These are phyloP conservation scores for Chaetomiaceae sp. DNA, from an alignment of 2,329 filamentous ascomycete species.

Conservation along the genomic window DNA sequence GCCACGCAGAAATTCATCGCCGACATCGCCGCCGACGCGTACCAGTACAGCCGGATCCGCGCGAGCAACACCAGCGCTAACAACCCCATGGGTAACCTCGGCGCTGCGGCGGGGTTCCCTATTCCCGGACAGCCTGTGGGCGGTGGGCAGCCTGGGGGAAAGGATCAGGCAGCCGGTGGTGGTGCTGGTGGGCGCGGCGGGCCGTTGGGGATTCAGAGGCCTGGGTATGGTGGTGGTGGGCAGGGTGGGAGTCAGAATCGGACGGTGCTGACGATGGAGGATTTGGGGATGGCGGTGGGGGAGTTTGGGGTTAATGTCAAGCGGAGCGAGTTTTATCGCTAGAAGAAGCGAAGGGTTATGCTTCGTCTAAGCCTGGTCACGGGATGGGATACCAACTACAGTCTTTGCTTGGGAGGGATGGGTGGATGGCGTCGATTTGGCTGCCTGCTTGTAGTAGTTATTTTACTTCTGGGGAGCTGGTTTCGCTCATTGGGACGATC, in stretches of 20 bases:
- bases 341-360: no score
- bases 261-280: slow-evolving; percentile 97
- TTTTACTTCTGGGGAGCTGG: no score
- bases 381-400: no score
- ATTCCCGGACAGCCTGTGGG: slow-evolving; percentile 57
- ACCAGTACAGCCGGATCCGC: slow-evolving; percentile 94
- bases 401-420: not conserved
- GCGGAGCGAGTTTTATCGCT: slow-evolving; percentile 94
- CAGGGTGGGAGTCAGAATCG: slow-evolving; percentile 84
- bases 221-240: slow-evolving; percentile 81
- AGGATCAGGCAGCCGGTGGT: slow-evolving; percentile 47
- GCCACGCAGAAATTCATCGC: slow-evolving; percentile 99
- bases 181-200: slow-evolving; percentile 37
- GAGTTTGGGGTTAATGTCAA: slow-evolving; percentile 98
- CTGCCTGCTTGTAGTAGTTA: no score
- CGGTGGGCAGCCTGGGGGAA: slow-evolving; percentile 48
- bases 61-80: slow-evolving; percentile 86
- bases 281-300: slow-evolving; percentile 93
- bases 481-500: no score
- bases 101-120: slow-evolving; percentile 66
- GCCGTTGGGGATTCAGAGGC: slow-evolving; percentile 68
- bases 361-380: no score
- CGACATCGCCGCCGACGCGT: slow-evolving; percentile 93
- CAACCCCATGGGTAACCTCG: slow-evolving; percentile 85
- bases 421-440: not conserved